Conservation (phyloP, 164 flowering plant species). For the Vitis rotundifolia region DNA sequence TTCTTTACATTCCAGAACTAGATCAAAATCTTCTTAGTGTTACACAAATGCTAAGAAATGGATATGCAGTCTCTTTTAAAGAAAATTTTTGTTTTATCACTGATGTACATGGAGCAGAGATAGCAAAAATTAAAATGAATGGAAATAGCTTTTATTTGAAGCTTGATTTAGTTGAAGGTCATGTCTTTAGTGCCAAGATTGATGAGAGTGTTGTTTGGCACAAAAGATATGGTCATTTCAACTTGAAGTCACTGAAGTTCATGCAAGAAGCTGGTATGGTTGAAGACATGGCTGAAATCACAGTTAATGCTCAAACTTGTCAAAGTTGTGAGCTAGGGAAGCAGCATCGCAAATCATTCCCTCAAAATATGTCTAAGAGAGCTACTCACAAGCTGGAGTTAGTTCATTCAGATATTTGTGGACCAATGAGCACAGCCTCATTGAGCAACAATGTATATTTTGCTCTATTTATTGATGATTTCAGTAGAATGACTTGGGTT, state of each 20-base stretch:
- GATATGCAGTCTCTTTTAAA: background rate
- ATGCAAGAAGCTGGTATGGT: no score
- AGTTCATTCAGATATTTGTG: background rate
- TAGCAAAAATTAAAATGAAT: background rate
- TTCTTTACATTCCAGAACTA: background rate
- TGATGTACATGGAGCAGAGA: background rate
- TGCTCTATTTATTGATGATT: conserved; percentile 8
- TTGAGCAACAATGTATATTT: background rate
- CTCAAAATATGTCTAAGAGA: background rate
- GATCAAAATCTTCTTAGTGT: background rate
- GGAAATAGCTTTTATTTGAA: background rate
- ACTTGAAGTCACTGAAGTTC: no score
- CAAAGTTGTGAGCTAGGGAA: background rate
- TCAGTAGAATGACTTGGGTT: conserved; percentile 1
- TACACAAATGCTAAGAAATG: background rate
- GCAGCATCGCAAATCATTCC: background rate
- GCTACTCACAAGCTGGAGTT: background rate
- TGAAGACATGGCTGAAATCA: no score
- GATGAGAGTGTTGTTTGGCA: no score
- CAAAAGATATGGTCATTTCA: no score
- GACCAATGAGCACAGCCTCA: background rate
- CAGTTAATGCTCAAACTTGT: background rate
- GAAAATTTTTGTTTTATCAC: background rate
- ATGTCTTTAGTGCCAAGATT: no score
- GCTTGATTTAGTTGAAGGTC: background rate